Evolutionary conservation across 1,139 yeast genomes (phyloP).

Genomic region (Suzukiozyma palmioleophila): DNA sequence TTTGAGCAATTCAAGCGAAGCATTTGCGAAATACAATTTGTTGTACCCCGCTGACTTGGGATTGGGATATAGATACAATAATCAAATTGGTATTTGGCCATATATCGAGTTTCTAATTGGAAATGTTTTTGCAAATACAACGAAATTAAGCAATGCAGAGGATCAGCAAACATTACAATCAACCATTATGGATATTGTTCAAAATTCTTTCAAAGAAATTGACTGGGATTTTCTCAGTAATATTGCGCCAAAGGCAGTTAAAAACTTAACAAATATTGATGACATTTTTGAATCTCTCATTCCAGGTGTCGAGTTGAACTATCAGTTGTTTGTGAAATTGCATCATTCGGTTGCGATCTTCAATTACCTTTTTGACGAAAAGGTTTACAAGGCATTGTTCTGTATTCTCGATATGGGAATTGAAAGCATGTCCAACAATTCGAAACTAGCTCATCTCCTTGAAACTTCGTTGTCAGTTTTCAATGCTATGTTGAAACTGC

Average conservation of each 20-base stretch:
- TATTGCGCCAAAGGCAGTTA: slow-evolving; percentile 23
- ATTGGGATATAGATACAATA: slow-evolving; percentile 44
- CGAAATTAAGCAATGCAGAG: slow-evolving; percentile 20
- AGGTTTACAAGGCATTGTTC: slow-evolving; percentile 53
- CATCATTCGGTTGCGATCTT: slow-evolving; percentile 70
- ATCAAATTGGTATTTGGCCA: slow-evolving; percentile 67
- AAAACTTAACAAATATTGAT: slow-evolving; percentile 43
- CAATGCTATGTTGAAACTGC: slow-evolving; percentile 48
- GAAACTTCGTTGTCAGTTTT: slow-evolving; percentile 38
- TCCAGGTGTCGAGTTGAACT: slow-evolving; percentile 19
- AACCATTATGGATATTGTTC: slow-evolving; percentile 49
- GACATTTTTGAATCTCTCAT: slow-evolving; percentile 35
- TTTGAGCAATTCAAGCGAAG: slow-evolving; percentile 18
- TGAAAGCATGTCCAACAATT: slow-evolving; percentile 45
- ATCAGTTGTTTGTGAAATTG: slow-evolving; percentile 38
- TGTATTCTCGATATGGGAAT: slow-evolving; percentile 49
- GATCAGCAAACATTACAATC: slow-evolving; percentile 49
- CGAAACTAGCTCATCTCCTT: slow-evolving; percentile 16
- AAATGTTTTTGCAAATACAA: slow-evolving; percentile 56
- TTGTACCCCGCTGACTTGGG: slow-evolving; percentile 69
- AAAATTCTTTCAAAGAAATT: slow-evolving; percentile 51
- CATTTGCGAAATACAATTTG: slow-evolving; percentile 36
- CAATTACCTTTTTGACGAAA: slow-evolving; percentile 58
- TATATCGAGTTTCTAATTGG: slow-evolving; percentile 67
- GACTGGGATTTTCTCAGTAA: slow-evolving; percentile 60